phyloP scores from a whole-genome alignment of 2,329 filamentous ascomycete species.

The Fusarium anguioides region DNA sequence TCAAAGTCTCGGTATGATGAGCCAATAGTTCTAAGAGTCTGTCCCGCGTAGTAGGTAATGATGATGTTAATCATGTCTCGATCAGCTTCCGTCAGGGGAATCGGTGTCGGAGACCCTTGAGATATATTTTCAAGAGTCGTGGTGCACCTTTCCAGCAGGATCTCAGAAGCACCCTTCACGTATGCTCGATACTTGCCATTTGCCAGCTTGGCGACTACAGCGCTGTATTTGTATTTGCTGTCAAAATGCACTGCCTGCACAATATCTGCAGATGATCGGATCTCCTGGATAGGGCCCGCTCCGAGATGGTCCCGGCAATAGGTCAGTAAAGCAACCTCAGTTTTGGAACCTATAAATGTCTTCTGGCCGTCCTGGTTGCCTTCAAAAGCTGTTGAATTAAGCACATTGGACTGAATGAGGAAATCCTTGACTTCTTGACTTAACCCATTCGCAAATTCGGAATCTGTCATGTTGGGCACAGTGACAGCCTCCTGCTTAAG shows the following conservation, averaged over 20 bases:
- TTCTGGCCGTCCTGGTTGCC: slow-evolving; percentile 58
- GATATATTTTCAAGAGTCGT: slow-evolving; percentile 61
- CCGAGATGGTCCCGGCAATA: slow-evolving; percentile 63
- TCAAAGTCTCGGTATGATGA: slow-evolving; percentile 79
- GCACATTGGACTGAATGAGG: slow-evolving; percentile 66
- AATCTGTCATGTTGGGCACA: slow-evolving; percentile 44
- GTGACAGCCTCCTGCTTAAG: slow-evolving; percentile 34
- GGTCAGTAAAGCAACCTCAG: slow-evolving; percentile 65
- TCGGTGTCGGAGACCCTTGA: slow-evolving; percentile 63
- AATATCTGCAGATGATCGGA: slow-evolving; percentile 58
- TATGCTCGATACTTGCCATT: slow-evolving; percentile 59
- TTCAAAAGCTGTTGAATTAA: slow-evolving; percentile 71
- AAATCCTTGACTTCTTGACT: slow-evolving; percentile 63
- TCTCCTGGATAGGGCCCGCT: slow-evolving; percentile 59
- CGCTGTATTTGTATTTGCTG: slow-evolving; percentile 67
- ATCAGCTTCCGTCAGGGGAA: slow-evolving; percentile 62
- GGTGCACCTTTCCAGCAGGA: slow-evolving; percentile 60
- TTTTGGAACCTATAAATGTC: slow-evolving; percentile 66
- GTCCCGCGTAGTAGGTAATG: slow-evolving; percentile 70
- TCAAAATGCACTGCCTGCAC: slow-evolving; percentile 66
- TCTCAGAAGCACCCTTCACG: slow-evolving; percentile 68
- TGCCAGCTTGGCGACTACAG: slow-evolving; percentile 62
- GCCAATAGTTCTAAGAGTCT: slow-evolving; percentile 79
- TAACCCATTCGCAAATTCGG: slow-evolving; percentile 42
- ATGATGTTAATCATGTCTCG: slow-evolving; percentile 63